Base-by-base conservation (phyloP, 768 basidiomycete species). In the Pleurotus djamor region DNA sequence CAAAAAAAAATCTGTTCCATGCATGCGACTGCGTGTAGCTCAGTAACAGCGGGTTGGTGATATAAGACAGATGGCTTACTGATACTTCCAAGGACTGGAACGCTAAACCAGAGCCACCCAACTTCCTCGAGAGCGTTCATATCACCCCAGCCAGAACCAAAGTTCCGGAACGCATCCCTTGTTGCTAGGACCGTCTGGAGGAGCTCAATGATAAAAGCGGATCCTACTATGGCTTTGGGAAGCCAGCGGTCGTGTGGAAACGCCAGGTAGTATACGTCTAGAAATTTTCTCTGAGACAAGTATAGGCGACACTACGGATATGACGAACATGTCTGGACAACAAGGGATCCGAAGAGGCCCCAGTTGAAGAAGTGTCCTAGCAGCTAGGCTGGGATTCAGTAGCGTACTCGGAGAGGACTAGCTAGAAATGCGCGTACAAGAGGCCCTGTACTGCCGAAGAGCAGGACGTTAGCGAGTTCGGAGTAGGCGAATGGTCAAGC, bases 181-280 rank as follows among this genome's bases (percentile, higher is more conserved):
- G 65, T 69, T 9, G 61, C 43, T n/a, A 69, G 61, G 6, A 66
- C 50, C 3, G 68, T 69, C 38, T 69, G 68, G 3, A 63, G n/a
- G 10, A 64, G 33, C 51, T 65, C 68, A 12, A 69, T 57, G 4
- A 59, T 21, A 28, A 61, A 64, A 13, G 66, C 65, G 3, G 17
- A 2, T 16, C 43, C 56, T 5, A 71, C 71, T 34, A 72, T 59
- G 16, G 51, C 32, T 48, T 71, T 69, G 36, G 65, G 62, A 8
- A 61, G 45, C 10, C 28, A 33, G 8, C 62, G 63, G 52, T 72
- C 71, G 6, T 63, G 64, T 0, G 68, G 69, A 52, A 72, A 72
- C 4, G 67, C 65, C 10, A 71, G 55, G 49, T 71, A 65, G 55
- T 71, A 72, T 4, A 71, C 33, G 49, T 71, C 71, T 71, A 38